phyloP scores from a whole-genome alignment of 1,139 yeast species.

The Magnusiomyces paraingens region DNA sequence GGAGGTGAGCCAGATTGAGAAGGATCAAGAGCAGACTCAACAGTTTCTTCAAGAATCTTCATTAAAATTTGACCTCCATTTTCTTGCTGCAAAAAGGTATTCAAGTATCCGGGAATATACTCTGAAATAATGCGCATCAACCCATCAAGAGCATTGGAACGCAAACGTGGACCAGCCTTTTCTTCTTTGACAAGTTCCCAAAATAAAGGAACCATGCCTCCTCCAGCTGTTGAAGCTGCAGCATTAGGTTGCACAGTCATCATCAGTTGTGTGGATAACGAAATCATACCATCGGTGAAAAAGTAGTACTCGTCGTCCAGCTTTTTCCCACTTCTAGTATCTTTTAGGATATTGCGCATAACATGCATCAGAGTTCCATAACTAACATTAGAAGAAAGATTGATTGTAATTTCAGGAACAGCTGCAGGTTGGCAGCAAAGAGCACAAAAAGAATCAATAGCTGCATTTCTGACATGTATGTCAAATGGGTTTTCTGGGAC shows the following conservation, averaged over 20 bases:
- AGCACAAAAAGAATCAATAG: slow-evolving; percentile 63
- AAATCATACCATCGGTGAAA: slow-evolving; percentile 25
- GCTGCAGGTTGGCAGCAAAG: slow-evolving; percentile 63
- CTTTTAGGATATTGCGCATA: slow-evolving; percentile 53
- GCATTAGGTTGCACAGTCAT: slow-evolving; percentile 1
- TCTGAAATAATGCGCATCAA: slow-evolving; percentile 49
- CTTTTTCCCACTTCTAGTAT: slow-evolving; percentile 30
- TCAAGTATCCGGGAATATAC: slow-evolving; percentile 38
- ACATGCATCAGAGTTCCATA: slow-evolving; percentile 79
- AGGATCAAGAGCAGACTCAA: slow-evolving; percentile 53
- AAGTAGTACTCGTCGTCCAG: slow-evolving; percentile 35
- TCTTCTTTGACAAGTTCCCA: slow-evolving; percentile 53
- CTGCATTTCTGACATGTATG: slow-evolving; percentile 48
- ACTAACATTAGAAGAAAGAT: slow-evolving; percentile 84
- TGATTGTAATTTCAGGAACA: slow-evolving; percentile 70
- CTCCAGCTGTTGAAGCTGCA: slow-evolving; percentile 40
- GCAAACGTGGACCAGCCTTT: slow-evolving; percentile 47
- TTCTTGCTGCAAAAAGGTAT: slow-evolving; percentile 51
- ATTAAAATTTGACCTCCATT: slow-evolving; percentile 64
- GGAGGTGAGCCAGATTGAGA: slow-evolving; percentile 47
- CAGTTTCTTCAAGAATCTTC: slow-evolving; percentile 56
- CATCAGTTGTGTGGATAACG: slow-evolving; percentile 32
- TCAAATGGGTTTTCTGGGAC: slow-evolving; percentile 52
- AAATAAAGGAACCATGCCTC: slow-evolving; percentile 67
- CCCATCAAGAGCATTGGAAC: slow-evolving; percentile 61